Evolutionary conservation across 139 green algal genomes (phyloP).

Genomic region (Monoraphidium neglectum): DNA sequence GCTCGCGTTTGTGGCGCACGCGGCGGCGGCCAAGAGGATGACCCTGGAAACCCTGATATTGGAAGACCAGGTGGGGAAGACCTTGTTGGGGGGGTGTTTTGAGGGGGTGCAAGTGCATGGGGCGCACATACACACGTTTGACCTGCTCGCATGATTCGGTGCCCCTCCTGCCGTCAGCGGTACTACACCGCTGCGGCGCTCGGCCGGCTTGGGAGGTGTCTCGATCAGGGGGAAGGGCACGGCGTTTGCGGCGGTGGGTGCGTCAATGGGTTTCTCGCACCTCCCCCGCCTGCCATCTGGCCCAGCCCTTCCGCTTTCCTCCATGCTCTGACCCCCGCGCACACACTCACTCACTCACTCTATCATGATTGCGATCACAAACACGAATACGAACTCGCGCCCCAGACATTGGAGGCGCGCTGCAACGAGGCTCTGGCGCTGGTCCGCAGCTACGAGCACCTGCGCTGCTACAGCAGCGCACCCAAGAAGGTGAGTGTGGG

Average conservation of each 20-base stretch:
- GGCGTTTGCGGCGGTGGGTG: no score
- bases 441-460: constrained; percentile 40
- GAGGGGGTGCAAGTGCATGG: background rate
- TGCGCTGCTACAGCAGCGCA: constrained; percentile 11
- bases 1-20: constrained; percentile 39
- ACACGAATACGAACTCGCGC: constrained; percentile 24
- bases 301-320: no score
- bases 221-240: no score
- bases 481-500: no score
- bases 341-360: background rate
- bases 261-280: no score
- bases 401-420: constrained; percentile 54
- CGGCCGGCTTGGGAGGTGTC: background rate
- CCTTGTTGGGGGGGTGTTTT: background rate
- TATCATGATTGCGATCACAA: background rate
- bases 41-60: background rate
- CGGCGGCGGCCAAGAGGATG: background rate
- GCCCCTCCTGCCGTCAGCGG: background rate
- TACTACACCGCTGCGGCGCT: background rate
- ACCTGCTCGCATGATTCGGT: background rate
- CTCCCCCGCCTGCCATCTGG: no score
- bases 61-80: background rate
- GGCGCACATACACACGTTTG: background rate
- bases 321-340: no score
- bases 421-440: constrained; percentile 75